These are phyloP conservation scores for Didymella pinodella DNA, from an alignment of 2,329 filamentous ascomycete species.

Conservation along the genomic window DNA sequence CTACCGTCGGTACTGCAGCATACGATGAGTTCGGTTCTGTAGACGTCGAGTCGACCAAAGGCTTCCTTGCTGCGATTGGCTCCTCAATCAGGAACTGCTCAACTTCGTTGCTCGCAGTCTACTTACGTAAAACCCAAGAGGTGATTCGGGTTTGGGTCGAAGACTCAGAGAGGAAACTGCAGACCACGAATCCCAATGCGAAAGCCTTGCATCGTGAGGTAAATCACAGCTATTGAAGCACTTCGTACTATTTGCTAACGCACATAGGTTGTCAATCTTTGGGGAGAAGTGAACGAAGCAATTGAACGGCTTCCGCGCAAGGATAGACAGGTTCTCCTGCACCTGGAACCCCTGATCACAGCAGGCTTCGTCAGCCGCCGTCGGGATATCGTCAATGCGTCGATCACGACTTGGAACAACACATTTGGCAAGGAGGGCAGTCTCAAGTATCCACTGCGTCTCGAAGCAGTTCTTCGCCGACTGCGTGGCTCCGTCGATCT, in stretches of 20 bases:
- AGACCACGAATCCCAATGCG: slow-evolving; percentile 30
- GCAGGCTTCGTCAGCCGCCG: slow-evolving; percentile 63
- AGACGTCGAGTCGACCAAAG: slow-evolving; percentile 51
- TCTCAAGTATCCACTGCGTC: slow-evolving; percentile 69
- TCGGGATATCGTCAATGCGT: slow-evolving; percentile 58
- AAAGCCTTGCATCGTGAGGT: slow-evolving; percentile 40
- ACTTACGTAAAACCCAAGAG: slow-evolving; percentile 67
- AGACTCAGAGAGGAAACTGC: slow-evolving; percentile 56
- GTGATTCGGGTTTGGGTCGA: slow-evolving; percentile 70
- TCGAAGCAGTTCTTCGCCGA: slow-evolving; percentile 69
- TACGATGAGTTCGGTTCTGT: slow-evolving; percentile 60
- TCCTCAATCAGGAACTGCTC: slow-evolving; percentile 51
- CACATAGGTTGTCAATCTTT: slow-evolving; percentile 47
- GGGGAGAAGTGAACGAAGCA: slow-evolving; percentile 58
- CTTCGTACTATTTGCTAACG: slow-evolving; percentile 21
- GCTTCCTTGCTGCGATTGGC: slow-evolving; percentile 63
- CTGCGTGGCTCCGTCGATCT: slow-evolving; percentile 65
- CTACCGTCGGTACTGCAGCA: slow-evolving; percentile 60
- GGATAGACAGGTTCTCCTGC: slow-evolving; percentile 63
- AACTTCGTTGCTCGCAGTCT: slow-evolving; percentile 60
- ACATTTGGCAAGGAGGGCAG: slow-evolving; percentile 68
- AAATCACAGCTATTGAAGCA: slow-evolving; percentile 19
- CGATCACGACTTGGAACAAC: slow-evolving; percentile 72
- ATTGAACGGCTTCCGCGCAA: slow-evolving; percentile 67
- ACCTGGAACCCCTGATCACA: slow-evolving; percentile 60